Percentiles rank a stretch among this genome's conserved stretches.
Evolutionary conservation across 208 protist species (phyloP).

Genomic region (Leishmania mexicana): DNA sequence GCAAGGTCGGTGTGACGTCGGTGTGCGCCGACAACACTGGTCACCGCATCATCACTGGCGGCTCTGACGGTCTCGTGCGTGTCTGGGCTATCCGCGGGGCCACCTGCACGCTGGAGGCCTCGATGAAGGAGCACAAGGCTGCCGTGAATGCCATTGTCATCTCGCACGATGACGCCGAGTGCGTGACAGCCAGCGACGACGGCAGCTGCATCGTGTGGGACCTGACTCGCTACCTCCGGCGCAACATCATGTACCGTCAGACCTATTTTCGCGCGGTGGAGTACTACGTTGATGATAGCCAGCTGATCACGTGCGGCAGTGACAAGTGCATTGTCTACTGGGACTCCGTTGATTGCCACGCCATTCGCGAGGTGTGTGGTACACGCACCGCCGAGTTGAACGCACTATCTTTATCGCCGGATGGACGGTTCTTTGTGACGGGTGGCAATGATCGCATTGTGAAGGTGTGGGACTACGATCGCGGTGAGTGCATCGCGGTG

Average conservation of each 20-base stretch:
- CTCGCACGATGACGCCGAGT: conserved; percentile 91
- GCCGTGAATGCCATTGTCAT: conserved; percentile 90
- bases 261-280: conserved; percentile 94
- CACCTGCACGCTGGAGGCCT: conserved; percentile 88
- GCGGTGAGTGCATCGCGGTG: conserved; percentile 84
- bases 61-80: conserved; percentile 93
- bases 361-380: conserved; percentile 93
- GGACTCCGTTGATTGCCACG: conserved; percentile 94
- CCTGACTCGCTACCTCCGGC: conserved; percentile 87
- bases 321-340: conserved; percentile 96
- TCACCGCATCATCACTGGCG: conserved; percentile 87
- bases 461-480: conserved; percentile 96
- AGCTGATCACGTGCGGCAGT: conserved; percentile 94
- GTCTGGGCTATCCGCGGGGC: conserved; percentile 82
- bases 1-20: conserved; percentile 88
- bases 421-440: conserved; percentile 91
- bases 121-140: conserved; percentile 97
- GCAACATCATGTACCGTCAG: conserved; percentile 95
- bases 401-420: conserved; percentile 84
- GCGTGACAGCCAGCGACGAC: conserved; percentile 93
- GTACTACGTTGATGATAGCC: conserved; percentile 94
- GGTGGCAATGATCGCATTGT: conserved; percentile 93
- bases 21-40: conserved; percentile 78
- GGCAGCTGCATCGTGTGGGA: conserved; percentile 97
- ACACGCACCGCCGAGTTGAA: conserved; percentile 93